Percentiles rank a stretch among this genome's conserved stretches.
These are phyloP conservation scores for Aspergillus cristatus DNA, from an alignment of 495 filamentous ascomycete genomes.

Conservation along the genomic window DNA sequence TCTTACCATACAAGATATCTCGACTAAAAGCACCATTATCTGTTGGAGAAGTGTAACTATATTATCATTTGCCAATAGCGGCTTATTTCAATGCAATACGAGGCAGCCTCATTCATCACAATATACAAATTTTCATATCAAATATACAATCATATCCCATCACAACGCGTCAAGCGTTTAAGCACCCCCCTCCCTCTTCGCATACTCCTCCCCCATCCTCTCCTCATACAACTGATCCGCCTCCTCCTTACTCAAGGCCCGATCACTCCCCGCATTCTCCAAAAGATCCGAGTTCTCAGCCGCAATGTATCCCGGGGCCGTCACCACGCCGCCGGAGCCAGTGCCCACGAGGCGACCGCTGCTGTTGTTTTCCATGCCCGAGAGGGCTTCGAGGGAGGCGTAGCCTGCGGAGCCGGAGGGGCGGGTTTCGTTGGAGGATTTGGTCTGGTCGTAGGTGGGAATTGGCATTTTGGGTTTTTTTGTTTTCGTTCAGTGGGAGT, in stretches of 20 bases:
- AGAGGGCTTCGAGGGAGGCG: slow-evolving; percentile 9
- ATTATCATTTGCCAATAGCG: too few relatives aligned
- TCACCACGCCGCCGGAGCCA: slow-evolving; percentile 6
- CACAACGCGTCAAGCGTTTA: too few relatives aligned
- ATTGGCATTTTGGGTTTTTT: slow-evolving; percentile 17
- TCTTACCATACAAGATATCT: too few relatives aligned
- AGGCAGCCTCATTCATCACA: too few relatives aligned
- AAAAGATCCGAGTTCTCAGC: slow-evolving; percentile 2
- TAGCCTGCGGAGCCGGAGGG: slow-evolving; percentile 8
- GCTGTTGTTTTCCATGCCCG: slow-evolving; percentile 2
- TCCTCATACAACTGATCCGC: slow-evolving; percentile 58
- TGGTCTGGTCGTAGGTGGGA: slow-evolving; percentile 12
- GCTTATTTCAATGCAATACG: too few relatives aligned
- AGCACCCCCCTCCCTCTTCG: slow-evolving; percentile 65
- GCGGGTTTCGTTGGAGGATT: slow-evolving; percentile 3
- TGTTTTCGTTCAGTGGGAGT: too few relatives aligned
- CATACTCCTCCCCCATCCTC: slow-evolving; percentile 69
- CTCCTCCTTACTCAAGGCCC: slow-evolving; percentile 38
- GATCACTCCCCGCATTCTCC: slow-evolving; percentile 11
- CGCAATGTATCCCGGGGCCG: slow-evolving; percentile 8
- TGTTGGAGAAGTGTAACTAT: too few relatives aligned
- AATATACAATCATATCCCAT: background rate
- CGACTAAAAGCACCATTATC: too few relatives aligned
- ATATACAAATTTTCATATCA: background rate
- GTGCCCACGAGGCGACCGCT: slow-evolving; percentile 8